A percentile compares a stretch with the other conserved stretches of the same genome.
These are phyloP conservation scores for Chenopodium suecicum DNA, from an alignment of 148 eudicot genomes.

Conservation along the genomic window DNA sequence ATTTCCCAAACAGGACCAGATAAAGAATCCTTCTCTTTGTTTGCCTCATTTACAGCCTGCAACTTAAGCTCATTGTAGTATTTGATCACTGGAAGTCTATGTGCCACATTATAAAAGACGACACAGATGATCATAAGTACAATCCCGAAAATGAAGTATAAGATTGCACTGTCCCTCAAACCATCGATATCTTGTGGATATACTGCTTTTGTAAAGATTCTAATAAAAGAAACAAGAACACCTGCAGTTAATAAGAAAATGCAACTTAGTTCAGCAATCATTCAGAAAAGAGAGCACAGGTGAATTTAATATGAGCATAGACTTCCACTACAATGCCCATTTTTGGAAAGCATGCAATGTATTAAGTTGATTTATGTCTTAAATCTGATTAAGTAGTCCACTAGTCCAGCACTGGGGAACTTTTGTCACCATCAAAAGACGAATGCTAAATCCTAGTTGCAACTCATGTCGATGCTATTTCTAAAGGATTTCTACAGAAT, in stretches of 20 bases:
- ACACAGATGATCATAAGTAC: constrained; percentile 68
- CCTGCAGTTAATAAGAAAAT: constrained; percentile 45
- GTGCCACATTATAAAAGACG: constrained; percentile 66
- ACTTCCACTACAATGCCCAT: neutral
- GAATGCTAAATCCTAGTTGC: neutral
- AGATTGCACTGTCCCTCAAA: constrained; percentile 77
- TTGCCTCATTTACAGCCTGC: constrained; percentile 56
- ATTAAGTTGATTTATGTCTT: neutral
- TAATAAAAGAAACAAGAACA: constrained; percentile 72
- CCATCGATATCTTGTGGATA: constrained; percentile 77
- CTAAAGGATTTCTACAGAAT: neutral
- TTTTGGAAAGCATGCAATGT: neutral
- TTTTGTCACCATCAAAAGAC: neutral
- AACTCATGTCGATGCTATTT: neutral
- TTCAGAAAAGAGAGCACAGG: neutral
- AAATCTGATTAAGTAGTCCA: neutral
- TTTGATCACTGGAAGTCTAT: constrained; percentile 74
- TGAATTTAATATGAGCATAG: neutral
- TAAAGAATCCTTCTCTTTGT: constrained; percentile 49
- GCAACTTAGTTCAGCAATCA: neutral
- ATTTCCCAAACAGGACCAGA: constrained; percentile 62
- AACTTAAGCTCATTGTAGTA: constrained; percentile 71
- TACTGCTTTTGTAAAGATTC: constrained; percentile 82
- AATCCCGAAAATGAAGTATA: constrained; percentile 80
- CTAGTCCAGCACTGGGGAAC: neutral